Conservation (phyloP, 1,284 basidiomycete species). For the Sporisorium scitamineum region DNA sequence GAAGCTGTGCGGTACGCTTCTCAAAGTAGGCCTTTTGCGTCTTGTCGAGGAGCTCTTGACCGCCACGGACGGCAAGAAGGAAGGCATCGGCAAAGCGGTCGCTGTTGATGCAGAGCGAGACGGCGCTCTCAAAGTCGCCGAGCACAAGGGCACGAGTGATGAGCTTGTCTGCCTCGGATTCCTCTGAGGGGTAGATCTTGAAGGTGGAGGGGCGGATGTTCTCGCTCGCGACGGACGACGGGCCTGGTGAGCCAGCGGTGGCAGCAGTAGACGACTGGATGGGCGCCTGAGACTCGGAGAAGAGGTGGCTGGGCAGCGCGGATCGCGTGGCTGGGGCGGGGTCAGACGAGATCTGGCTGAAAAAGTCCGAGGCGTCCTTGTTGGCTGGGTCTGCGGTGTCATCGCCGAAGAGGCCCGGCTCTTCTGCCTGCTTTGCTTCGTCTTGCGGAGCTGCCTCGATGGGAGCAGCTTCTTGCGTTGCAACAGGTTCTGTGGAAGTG, state of each 20-base stretch:
- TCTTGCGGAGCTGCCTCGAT: constrained; percentile 28
- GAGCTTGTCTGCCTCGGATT: constrained; percentile 86
- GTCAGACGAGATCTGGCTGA: constrained; percentile 76
- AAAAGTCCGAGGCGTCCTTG: constrained; percentile 85
- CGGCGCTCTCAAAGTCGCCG: constrained; percentile 93
- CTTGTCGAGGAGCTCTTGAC: constrained; percentile 85
- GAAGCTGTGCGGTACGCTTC: constrained; percentile 79
- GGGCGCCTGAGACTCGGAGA: constrained; percentile 74
- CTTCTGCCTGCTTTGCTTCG: constrained; percentile 70
- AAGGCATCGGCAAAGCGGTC: constrained; percentile 95
- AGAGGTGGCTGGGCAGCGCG: constrained; percentile 75
- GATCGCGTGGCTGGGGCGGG: constrained; percentile 68
- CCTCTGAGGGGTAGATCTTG: constrained; percentile 88
- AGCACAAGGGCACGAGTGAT: constrained; percentile 93
- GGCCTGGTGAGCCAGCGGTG: constrained; percentile 59
- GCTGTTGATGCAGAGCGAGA: constrained; percentile 87
- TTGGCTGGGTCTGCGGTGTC: constrained; percentile 73
- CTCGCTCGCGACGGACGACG: constrained; percentile 84
- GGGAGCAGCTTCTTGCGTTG: constrained; percentile 71
- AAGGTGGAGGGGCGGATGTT: constrained; percentile 77
- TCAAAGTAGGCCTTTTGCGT: constrained; percentile 96
- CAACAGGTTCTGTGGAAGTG: constrained; percentile 72
- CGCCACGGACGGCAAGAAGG: constrained; percentile 89
- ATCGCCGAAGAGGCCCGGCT: constrained; percentile 87
- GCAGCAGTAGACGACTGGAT: constrained; percentile 72